phyloP scores from a whole-genome alignment of 2,329 filamentous ascomycete species.

The Cladosporium austrohemisphaericum region DNA sequence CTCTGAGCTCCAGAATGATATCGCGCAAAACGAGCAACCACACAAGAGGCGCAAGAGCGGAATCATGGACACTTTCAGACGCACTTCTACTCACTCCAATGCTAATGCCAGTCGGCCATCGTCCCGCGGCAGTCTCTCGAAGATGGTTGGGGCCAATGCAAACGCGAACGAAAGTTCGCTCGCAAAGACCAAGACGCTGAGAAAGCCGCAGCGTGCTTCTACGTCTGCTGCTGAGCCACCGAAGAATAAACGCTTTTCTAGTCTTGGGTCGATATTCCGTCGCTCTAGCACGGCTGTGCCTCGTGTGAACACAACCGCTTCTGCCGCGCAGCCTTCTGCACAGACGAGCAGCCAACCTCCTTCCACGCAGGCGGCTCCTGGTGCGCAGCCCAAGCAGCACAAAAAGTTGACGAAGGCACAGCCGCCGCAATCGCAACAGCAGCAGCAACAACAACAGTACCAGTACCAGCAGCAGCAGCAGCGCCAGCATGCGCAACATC shows the following conservation, averaged over 20 bases:
- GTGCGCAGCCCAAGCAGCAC: neutral
- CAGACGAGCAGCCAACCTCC: neutral
- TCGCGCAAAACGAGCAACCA: slow-evolving; percentile 4
- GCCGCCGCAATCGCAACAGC: slow-evolving; percentile 11
- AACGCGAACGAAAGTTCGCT: neutral
- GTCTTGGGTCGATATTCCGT: slow-evolving; percentile 42
- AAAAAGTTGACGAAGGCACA: slow-evolving; percentile 34
- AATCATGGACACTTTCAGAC: slow-evolving; percentile 10
- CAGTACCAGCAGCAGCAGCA: neutral
- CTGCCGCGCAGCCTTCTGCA: neutral
- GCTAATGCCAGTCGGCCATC: neutral
- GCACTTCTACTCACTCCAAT: slow-evolving; percentile 2
- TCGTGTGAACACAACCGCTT: neutral
- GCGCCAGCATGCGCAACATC: neutral
- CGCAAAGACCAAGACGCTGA: slow-evolving; percentile 21
- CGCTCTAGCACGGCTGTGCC: slow-evolving; percentile 31
- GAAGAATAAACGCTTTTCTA: slow-evolving; percentile 45
- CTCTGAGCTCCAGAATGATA: neutral
- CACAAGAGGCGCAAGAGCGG: slow-evolving; percentile 11
- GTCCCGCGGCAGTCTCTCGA: neutral
- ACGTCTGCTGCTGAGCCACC: slow-evolving; percentile 24
- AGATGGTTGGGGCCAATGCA: neutral
- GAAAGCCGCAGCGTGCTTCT: slow-evolving; percentile 30
- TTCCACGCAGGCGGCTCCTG: too few relatives aligned
- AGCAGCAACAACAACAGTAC: neutral